Base-by-base conservation (phyloP, 805 yeast species). In the Candida coquimbonensis region DNA sequence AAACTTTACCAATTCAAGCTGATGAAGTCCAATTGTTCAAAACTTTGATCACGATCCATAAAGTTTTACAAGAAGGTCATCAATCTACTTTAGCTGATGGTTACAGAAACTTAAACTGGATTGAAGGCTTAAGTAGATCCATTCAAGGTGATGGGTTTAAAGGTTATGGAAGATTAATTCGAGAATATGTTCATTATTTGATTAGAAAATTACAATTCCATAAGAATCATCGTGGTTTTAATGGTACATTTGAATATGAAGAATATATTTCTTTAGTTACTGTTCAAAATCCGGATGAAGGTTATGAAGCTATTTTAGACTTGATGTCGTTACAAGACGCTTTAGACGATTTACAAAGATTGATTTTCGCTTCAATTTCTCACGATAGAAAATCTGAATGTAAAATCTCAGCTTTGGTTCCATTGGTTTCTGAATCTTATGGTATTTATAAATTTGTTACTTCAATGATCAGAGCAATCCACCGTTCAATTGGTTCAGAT, bases 51-150 rank as follows among this genome's bases (percentile, higher is more conserved):
- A 75, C 87, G 52, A 74, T 89, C 40, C 98, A 91, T 59, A 90
- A 91, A 58, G 91, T 93, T 7, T 68, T 91, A n/a, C 98, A 93
- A 63, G 99, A 91, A 65, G 99, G 99, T n/a, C 98, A 91, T 62
- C 88, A 88, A 13, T 75, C 87, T 26, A 81, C 87, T 7, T 67
- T 91, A 56, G 73, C 77, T 43, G 96, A 88, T 56, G 97, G 88
- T 2, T 84, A 80, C 57, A 72, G 79, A 50, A 87, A 89, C 61
- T 69, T 80, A 42, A 84, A 80, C 43, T 91, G 95, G 82, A 72
- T 91, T 40, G 77, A 81, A 45, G 77, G 89, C 16, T 70, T 93
- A 46, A 83, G 81, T 2, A 72, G 88, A 37, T 72, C 77, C 11
- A 62, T 65, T 35, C 62, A 60, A 21, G 66, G 67, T n/a, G 72